Percentiles rank a stretch among this genome's conserved stretches.
These are phyloP conservation scores for Sclerotinia spermophila DNA, from an alignment of 2,329 filamentous ascomycete species.

Conservation along the genomic window DNA sequence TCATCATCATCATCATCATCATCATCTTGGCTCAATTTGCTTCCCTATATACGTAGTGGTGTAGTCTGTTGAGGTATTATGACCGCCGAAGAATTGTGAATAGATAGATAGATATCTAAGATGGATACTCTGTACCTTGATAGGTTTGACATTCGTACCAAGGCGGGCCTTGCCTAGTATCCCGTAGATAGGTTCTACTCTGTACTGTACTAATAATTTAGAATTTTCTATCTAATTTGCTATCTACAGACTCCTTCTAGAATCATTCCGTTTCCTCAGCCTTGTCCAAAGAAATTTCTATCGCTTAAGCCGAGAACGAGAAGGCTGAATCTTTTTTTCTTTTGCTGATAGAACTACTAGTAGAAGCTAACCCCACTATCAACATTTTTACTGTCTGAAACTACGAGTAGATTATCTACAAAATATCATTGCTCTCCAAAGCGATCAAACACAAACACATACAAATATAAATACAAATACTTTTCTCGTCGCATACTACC, in stretches of 20 bases:
- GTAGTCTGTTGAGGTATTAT: not conserved
- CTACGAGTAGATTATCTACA: not conserved
- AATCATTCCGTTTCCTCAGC: not conserved
- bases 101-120: too few species aligned
- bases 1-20: too few species aligned
- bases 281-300: not conserved
- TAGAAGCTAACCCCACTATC: constrained; percentile 9
- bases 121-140: too few species aligned
- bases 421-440: not conserved
- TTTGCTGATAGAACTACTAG: not conserved
- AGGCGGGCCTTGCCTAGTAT: not conserved
- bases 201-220: too few species aligned
- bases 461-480: not conserved
- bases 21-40: not conserved
- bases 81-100: not conserved
- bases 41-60: not conserved
- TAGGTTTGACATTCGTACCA: not conserved
- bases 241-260: not conserved
- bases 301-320: not conserved
- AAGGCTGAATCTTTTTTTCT: constrained; percentile 15
- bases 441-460: too few species aligned
- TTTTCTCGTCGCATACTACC: not conserved
- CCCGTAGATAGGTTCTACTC: not conserved
- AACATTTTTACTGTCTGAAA: not conserved
- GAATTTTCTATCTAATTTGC: not conserved